Conservation (phyloP, 164 flowering plant genomes). For the Saururus chinensis region DNA sequence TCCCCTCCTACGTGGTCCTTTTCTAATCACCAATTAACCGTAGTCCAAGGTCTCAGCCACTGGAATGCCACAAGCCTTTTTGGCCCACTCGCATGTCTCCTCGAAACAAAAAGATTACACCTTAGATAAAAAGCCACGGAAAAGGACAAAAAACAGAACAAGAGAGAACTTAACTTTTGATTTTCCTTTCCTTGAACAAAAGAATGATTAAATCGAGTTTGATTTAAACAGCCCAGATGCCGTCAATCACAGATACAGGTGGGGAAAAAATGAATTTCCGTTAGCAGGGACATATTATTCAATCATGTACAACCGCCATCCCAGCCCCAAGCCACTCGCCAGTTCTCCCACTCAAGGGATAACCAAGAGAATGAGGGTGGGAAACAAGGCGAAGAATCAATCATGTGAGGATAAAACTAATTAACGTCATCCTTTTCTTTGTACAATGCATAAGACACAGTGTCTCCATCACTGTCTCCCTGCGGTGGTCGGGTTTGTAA, state of each 20-base stretch:
- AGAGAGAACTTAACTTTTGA: neutral
- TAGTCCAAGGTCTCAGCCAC: no score
- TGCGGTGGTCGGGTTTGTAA: neutral
- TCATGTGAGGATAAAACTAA: slow-evolving; percentile 11
- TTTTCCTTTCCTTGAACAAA: slow-evolving; percentile 1
- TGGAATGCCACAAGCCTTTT: no score
- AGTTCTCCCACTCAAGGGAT: neutral
- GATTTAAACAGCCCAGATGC: neutral
- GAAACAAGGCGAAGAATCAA: slow-evolving; percentile 10
- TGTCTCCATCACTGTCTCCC: neutral
- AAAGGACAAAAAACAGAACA: neutral
- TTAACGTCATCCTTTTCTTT: neutral
- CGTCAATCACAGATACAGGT: neutral
- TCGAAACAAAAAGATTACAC: no score
- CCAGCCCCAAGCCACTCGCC: neutral
- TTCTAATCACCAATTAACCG: no score
- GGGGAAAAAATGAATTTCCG: neutral
- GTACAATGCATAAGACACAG: neutral
- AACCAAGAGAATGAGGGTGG: neutral
- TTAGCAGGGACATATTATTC: slow-evolving; percentile 9
- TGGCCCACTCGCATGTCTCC: neutral
- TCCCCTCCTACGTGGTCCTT: no score
- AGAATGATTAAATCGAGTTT: slow-evolving; percentile 1
- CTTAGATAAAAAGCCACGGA: neutral
- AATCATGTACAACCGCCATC: slow-evolving; percentile 11